These are phyloP conservation scores for Symbiodinium pilosum DNA, from an alignment of 73 alveolate species.

Conservation along the genomic window DNA sequence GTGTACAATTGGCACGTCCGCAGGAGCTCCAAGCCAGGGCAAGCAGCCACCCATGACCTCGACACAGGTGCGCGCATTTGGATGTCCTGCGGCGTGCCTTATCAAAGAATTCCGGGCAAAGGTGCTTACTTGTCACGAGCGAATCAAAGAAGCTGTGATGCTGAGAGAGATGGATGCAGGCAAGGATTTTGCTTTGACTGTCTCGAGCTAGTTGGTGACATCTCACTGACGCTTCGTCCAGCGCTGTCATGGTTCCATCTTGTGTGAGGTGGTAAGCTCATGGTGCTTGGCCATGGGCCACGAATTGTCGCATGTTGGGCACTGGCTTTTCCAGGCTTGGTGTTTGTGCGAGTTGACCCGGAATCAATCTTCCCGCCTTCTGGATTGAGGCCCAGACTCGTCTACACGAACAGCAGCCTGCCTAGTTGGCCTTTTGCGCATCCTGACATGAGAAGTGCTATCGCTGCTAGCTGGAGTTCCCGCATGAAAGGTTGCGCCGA, in stretches of 20 bases:
- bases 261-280: background rate
- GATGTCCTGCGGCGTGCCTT: background rate
- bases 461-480: background rate
- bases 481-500: constrained; percentile 27
- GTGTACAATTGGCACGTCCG: no score
- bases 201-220: background rate
- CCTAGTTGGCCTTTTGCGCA: background rate
- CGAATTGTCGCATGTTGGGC: constrained; percentile 42
- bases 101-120: background rate
- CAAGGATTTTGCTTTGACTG: background rate
- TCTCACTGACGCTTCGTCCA: background rate
- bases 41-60: background rate
- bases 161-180: background rate
- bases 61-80: background rate
- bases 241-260: background rate
- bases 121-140: constrained; percentile 71
- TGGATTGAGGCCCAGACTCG: background rate
- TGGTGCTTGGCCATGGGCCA: constrained; percentile 41
- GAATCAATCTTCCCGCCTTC: no score
- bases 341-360: no score
- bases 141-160: constrained; percentile 5
- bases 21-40: background rate
- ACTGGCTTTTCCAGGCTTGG: no score
- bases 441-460: no score
- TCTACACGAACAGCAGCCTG: background rate